phyloP scores from a whole-genome alignment of 371 early-diverging fungal species.

The Mortierella sp. region DNA sequence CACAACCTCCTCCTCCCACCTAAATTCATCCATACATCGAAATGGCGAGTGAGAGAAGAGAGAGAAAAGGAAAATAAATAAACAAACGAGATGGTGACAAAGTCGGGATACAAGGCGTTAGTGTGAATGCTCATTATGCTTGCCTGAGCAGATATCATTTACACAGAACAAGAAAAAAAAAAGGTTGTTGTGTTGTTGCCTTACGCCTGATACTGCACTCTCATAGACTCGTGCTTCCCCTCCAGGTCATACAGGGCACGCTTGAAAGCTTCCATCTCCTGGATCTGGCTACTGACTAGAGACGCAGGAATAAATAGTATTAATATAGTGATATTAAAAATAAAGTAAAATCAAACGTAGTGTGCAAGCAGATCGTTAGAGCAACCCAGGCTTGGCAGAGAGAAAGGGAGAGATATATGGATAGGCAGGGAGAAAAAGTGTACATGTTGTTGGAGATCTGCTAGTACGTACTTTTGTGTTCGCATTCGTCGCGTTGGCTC shows the following conservation, averaged over 20 bases:
- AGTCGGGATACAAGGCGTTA: too few relatives aligned
- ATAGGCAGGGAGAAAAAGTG: background rate
- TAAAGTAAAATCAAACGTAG: too few relatives aligned
- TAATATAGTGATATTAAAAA: background rate
- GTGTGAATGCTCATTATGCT: too few relatives aligned
- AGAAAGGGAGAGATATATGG: background rate
- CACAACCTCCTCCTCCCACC: slow-evolving; percentile 83
- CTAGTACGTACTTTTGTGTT: slow-evolving; percentile 80
- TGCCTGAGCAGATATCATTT: too few relatives aligned
- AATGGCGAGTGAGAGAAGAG: background rate
- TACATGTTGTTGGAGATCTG: background rate
- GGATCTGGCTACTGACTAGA: slow-evolving; percentile 44
- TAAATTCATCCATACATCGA: slow-evolving; percentile 13
- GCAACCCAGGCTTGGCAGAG: too few relatives aligned
- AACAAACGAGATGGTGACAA: background rate
- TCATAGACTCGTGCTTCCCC: slow-evolving; percentile 52
- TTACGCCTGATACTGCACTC: slow-evolving; percentile 51
- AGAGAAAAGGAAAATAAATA: slow-evolving; percentile 1
- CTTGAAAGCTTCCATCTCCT: slow-evolving; percentile 51
- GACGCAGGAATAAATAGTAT: background rate
- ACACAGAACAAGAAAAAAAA: background rate
- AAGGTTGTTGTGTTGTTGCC: background rate
- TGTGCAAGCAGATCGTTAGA: too few relatives aligned
- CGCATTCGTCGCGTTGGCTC: slow-evolving; percentile 87
- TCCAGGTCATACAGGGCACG: slow-evolving; percentile 52